phyloP scores from a whole-genome alignment of 225 moss, liverwort and hornwort species.

The Marchantia polymorpha region DNA sequence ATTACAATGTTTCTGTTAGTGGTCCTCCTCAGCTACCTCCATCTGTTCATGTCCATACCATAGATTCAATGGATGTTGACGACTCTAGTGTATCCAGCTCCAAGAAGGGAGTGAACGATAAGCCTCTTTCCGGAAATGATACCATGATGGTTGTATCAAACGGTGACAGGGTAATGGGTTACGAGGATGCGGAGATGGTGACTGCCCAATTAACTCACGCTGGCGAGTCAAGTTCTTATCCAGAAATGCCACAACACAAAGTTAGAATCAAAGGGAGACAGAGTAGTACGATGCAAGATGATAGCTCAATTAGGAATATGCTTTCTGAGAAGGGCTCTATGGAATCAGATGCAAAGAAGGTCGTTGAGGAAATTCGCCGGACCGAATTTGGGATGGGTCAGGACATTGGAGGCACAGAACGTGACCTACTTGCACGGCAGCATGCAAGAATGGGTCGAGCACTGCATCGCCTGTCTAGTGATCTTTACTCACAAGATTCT shows the following conservation, averaged over 20 bases:
- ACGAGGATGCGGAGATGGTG: slow-evolving; percentile 8
- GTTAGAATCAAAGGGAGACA: slow-evolving; percentile 12
- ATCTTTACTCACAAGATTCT: slow-evolving; percentile 91
- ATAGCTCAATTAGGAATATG: slow-evolving; percentile 9
- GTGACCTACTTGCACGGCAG: slow-evolving; percentile 75
- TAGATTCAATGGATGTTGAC: slow-evolving; percentile 31
- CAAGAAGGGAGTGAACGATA: not conserved
- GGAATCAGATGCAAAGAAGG: slow-evolving; percentile 42
- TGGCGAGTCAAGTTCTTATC: not conserved
- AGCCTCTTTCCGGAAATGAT: not conserved
- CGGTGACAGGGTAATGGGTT: not conserved
- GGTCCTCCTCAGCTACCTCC: slow-evolving; percentile 20
- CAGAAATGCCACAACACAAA: slow-evolving; percentile 11
- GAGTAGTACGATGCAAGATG: slow-evolving; percentile 12
- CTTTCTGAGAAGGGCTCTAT: slow-evolving; percentile 12
- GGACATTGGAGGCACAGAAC: slow-evolving; percentile 52
- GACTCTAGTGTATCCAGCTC: not conserved
- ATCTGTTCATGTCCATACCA: not conserved
- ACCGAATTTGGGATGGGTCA: slow-evolving; percentile 90
- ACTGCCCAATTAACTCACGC: not conserved
- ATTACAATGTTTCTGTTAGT: slow-evolving; percentile 47
- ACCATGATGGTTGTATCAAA: not conserved
- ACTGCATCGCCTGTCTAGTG: slow-evolving; percentile 89
- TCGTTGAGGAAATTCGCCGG: slow-evolving; percentile 74
- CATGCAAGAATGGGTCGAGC: slow-evolving; percentile 99